phyloP scores from a whole-genome alignment of 2,329 filamentous ascomycete genomes.

The Trichoderma hamatum region DNA sequence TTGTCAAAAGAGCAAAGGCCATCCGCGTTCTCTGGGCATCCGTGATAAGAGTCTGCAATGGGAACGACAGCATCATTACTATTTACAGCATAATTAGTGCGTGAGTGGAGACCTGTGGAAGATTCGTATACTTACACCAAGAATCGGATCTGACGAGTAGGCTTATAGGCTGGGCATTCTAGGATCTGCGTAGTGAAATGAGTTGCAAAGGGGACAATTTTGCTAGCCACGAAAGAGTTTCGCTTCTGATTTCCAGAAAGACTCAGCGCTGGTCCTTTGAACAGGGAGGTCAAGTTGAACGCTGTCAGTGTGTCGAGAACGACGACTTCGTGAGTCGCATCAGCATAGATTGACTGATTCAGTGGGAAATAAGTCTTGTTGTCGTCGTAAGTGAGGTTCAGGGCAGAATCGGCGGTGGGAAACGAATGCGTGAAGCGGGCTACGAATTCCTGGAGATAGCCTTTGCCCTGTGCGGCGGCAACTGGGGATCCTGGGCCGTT shows the following conservation, averaged over 20 bases:
- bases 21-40: background rate
- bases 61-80: background rate
- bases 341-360: background rate
- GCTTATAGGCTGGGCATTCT: background rate
- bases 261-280: background rate
- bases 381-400: background rate
- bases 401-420: background rate
- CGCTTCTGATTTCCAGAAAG: background rate
- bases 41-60: background rate
- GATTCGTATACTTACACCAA: background rate
- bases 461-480: background rate
- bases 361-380: background rate
- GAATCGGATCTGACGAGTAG: background rate
- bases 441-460: background rate
- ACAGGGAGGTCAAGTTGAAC: background rate
- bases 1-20: background rate
- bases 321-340: background rate
- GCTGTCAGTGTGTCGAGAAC: background rate
- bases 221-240: background rate
- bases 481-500: background rate
- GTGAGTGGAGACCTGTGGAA: background rate
- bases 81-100: background rate
- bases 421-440: constrained; percentile 3
- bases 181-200: background rate
- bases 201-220: background rate